Evolutionary conservation across 2,329 filamentous ascomycete genomes (phyloP), one percentile per base, ranked within the genome.

Genomic region (Scedosporium boydii): DNA sequence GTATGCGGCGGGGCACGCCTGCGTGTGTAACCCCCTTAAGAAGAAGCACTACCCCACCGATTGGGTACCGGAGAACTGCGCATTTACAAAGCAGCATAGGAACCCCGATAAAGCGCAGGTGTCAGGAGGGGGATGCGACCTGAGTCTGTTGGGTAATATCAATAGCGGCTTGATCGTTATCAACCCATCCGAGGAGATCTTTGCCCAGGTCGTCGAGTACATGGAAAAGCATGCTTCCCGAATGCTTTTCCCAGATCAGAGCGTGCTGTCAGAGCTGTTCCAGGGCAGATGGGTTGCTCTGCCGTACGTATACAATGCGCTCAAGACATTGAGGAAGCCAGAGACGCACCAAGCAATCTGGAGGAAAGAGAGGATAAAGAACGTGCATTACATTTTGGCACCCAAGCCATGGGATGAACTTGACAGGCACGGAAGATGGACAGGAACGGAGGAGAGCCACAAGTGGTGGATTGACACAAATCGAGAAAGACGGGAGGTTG

Each of bases 1-100:
- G 41, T 93, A 96, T 74, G 91, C 90, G 1, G 90, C 91, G 4
- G 86, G 86, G 66, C 90, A 93, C 75, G 91, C 91, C 4, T 96
- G 91, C 74, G 86, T 91, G 18, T 96, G 91, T 77, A 96, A 96
- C 75, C 91, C 91, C 23, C 77, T 92, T 66, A 82, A 84, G 68
- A 91, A 90, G 73, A 70, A 83, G 34, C 90, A 96, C 75, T 96
- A 96, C 74, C 91, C 91, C 0, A 74, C 77, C 58, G 76, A 90
- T 72, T 96, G 90, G 83, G 68, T 80, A 18, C 78, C 80, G 3
- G 70, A 72, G 58, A 80, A 84, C 74, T 87, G 84, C 73, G 83
- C 82, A 64, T 86, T 83, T 71, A 84, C 83, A 2, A 71, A 72
- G 21, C 82, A 84, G 69, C 81, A 85, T 69, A 63, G 61, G 55